Conservation (phyloP, 73 alveolate genomes). For the Paraurostyla sp. region DNA sequence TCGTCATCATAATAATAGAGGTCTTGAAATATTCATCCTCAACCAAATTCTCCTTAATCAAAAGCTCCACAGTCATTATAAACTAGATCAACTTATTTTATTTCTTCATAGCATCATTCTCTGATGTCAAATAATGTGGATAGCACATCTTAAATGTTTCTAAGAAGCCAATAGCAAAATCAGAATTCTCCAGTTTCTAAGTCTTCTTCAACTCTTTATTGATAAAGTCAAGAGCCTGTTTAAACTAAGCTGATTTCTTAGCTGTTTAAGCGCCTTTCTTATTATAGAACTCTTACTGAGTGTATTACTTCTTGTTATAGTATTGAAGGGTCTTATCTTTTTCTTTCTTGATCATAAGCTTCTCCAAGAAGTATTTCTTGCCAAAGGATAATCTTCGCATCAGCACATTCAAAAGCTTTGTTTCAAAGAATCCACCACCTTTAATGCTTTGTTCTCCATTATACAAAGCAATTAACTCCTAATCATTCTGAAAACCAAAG, state of each 20-base stretch:
- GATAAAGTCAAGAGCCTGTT: slow-evolving; percentile 22
- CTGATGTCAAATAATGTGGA: neutral
- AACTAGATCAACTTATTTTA: slow-evolving; percentile 38
- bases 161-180: slow-evolving; percentile 35
- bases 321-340: slow-evolving; percentile 25
- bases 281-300: slow-evolving; percentile 1
- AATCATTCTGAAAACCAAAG: slow-evolving; percentile 25
- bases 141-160: slow-evolving; percentile 10
- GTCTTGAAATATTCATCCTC: slow-evolving; percentile 48
- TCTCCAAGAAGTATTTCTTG: slow-evolving; percentile 44
- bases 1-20: slow-evolving; percentile 11
- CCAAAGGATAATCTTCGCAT: slow-evolving; percentile 42
- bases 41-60: slow-evolving; percentile 21
- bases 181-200: neutral
- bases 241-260: neutral
- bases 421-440: slow-evolving; percentile 26
- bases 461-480: neutral
- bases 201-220: slow-evolving; percentile 28
- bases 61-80: slow-evolving; percentile 39
- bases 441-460: neutral
- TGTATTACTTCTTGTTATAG: slow-evolving; percentile 12
- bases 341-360: slow-evolving; percentile 21
- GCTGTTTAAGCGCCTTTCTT: neutral
- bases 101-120: slow-evolving; percentile 41
- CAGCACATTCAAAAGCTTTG: neutral